Conservation (phyloP, 768 basidiomycete species). For the Amanita jacksonii region DNA sequence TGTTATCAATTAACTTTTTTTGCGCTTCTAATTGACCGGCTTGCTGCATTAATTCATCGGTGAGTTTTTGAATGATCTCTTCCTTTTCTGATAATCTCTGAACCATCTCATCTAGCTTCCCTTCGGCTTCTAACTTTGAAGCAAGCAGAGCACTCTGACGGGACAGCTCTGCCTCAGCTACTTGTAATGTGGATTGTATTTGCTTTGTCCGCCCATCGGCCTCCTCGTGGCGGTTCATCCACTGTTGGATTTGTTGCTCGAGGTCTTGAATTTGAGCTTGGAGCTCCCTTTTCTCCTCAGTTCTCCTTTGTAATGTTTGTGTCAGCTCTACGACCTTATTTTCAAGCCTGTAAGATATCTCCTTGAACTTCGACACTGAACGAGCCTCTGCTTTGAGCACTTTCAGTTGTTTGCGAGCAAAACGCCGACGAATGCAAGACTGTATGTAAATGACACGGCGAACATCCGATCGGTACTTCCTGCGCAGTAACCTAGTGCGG, state of each 20-base stretch:
- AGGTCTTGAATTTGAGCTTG: conserved; percentile 66
- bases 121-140: conserved; percentile 74
- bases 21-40: conserved; percentile 68
- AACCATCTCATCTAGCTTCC: conserved; percentile 67
- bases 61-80: conserved; percentile 69
- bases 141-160: conserved; percentile 66
- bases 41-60: conserved; percentile 66
- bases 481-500: conserved; percentile 41
- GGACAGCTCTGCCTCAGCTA: conserved; percentile 59
- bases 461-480: conserved; percentile 48
- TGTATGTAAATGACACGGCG: conserved; percentile 76
- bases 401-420: conserved; percentile 81
- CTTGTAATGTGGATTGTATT: conserved; percentile 58
- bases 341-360: conserved; percentile 94
- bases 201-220: conserved; percentile 65
- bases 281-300: conserved; percentile 83
- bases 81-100: conserved; percentile 77
- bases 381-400: conserved; percentile 84
- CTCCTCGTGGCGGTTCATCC: conserved; percentile 85
- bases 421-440: conserved; percentile 82
- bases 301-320: conserved; percentile 84
- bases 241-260: conserved; percentile 79
- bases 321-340: conserved; percentile 99
- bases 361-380: conserved; percentile 96
- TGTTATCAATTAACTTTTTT: conserved; percentile 57